Conservation (phyloP, 2,329 filamentous ascomycete species). For the Fonsecaea erecta region DNA sequence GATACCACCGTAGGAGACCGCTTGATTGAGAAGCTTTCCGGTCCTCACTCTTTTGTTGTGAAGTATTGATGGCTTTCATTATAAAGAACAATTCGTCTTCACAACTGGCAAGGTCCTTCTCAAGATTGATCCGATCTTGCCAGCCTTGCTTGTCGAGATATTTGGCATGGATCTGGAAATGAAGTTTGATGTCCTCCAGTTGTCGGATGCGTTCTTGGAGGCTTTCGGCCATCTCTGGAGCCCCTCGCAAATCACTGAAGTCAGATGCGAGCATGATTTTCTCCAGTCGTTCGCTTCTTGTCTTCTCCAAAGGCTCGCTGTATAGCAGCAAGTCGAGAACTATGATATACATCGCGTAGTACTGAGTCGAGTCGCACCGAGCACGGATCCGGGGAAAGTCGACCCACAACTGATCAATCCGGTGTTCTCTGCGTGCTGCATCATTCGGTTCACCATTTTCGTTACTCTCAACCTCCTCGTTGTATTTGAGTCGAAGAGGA, state of each 20-base stretch:
- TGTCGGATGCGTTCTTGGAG: constrained; percentile 92
- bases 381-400: constrained; percentile 93
- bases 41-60: constrained; percentile 83
- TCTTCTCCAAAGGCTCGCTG: constrained; percentile 94
- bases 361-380: constrained; percentile 96
- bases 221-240: constrained; percentile 88
- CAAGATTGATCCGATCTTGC: constrained; percentile 86
- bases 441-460: constrained; percentile 50
- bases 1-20: constrained; percentile 86
- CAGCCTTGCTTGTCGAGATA: constrained; percentile 87
- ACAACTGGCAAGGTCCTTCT: constrained; percentile 83
- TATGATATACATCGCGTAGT: constrained; percentile 98
- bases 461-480: constrained; percentile 75
- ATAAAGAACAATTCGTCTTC: constrained; percentile 99
- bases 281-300: constrained; percentile 89
- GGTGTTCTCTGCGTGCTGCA: constrained; percentile 64
- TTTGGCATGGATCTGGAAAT: constrained; percentile 91
- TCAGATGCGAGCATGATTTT: constrained; percentile 99
- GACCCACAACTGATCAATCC: constrained; percentile 96
- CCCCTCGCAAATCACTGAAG: constrained; percentile 93
- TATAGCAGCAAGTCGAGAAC: constrained; percentile 95
- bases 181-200: constrained; percentile 91
- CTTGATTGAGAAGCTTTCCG: constrained; percentile 69
- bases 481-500: constrained; percentile 92
- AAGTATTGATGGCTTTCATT: constrained; percentile 99